Evolutionary conservation across 495 filamentous ascomycete species (phyloP).

Genomic region (Xylaria longipes): DNA sequence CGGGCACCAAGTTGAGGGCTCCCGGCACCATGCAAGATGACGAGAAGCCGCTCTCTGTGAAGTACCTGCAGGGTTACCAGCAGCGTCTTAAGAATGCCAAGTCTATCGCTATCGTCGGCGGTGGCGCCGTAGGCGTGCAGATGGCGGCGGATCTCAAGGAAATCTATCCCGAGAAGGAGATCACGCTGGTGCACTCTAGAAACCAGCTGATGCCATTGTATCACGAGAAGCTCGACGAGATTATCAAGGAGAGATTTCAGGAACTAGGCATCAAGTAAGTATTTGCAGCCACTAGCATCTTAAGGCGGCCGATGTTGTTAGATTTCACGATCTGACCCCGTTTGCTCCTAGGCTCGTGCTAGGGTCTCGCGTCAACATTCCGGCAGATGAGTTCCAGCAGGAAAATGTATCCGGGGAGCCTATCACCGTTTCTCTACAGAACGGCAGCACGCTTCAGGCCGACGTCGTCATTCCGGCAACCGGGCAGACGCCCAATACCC

Average conservation of each 20-base stretch:
- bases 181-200: constrained; percentile 64
- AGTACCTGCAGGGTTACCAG: constrained; percentile 51
- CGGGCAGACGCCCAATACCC: constrained; percentile 57
- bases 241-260: constrained; percentile 47
- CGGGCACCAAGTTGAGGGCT: constrained; percentile 52
- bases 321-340: neutral
- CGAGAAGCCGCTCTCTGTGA: constrained; percentile 44
- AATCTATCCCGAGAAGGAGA: constrained; percentile 58
- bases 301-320: neutral
- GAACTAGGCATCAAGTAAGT: constrained; percentile 49
- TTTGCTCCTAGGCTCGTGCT: constrained; percentile 14
- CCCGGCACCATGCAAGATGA: constrained; percentile 56
- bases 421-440: constrained; percentile 26
- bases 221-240: constrained; percentile 53
- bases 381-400: constrained; percentile 37
- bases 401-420: constrained; percentile 11
- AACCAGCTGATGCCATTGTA: constrained; percentile 58
- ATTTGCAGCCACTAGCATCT: constrained; percentile 32
- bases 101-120: constrained; percentile 61
- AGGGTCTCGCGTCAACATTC: constrained; percentile 31
- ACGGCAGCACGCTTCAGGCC: constrained; percentile 21
- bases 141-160: constrained; percentile 66
- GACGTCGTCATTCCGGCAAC: constrained; percentile 41
- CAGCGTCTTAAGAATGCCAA: constrained; percentile 38
- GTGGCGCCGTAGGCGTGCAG: constrained; percentile 67